A percentile compares a stretch with the other conserved stretches of the same genome.
Evolutionary conservation across 2,329 filamentous ascomycete species (phyloP).

Genomic region (Fonsecaea multimorphosa): DNA sequence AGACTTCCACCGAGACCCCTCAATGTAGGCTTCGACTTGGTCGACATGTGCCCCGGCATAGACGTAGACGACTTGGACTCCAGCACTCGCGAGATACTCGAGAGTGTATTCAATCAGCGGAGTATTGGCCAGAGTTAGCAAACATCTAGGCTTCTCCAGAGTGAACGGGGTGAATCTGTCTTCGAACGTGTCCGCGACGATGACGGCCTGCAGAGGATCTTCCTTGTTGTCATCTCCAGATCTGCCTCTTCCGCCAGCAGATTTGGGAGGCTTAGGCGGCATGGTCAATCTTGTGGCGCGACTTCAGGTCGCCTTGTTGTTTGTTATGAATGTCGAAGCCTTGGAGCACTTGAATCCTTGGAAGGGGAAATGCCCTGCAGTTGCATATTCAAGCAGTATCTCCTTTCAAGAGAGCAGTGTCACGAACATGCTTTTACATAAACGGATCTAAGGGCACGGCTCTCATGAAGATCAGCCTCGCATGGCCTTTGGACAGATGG

Average conservation of each 20-base stretch:
- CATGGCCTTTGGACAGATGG: not conserved
- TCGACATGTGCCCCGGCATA: constrained; percentile 89
- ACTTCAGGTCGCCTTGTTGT: not conserved
- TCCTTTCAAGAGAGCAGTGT: not conserved
- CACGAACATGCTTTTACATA: not conserved
- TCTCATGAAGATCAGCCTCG: constrained; percentile 8
- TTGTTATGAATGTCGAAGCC: not conserved
- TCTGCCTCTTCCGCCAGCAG: constrained; percentile 44
- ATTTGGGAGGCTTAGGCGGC: constrained; percentile 42
- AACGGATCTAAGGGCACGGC: not conserved
- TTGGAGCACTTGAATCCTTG: not conserved
- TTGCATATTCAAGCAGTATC: constrained; percentile 6
- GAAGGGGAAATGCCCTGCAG: not conserved
- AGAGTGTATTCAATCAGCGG: constrained; percentile 97
- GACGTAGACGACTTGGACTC: constrained; percentile 91
- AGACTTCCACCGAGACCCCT: constrained; percentile 75
- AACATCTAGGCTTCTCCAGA: constrained; percentile 87
- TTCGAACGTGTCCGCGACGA: constrained; percentile 94
- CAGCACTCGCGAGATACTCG: constrained; percentile 92
- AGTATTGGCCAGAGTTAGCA: constrained; percentile 89
- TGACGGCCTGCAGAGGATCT: constrained; percentile 70
- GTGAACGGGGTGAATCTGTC: constrained; percentile 90
- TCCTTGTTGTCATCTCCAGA: constrained; percentile 64
- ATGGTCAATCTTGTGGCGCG: constrained; percentile 19
- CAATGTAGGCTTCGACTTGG: constrained; percentile 84